Evolutionary conservation across 2,329 filamentous ascomycete genomes (phyloP).

Genomic region (Colletotrichum tamarilloi): DNA sequence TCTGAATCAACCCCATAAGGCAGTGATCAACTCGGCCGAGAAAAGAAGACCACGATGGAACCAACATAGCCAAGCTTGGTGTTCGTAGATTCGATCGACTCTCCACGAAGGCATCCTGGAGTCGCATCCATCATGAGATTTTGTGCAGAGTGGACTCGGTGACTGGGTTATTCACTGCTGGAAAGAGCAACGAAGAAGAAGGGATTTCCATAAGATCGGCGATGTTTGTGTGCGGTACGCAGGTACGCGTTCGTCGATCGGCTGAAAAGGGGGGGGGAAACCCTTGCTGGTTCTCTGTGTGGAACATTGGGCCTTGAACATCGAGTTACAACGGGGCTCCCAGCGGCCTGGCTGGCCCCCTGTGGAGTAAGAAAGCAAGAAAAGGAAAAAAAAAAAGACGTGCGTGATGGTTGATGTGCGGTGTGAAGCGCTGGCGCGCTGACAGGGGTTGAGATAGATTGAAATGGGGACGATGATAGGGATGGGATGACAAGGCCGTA

Average conservation of each 20-base stretch:
- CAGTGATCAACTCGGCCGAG: constrained; percentile 2
- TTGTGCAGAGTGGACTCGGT: constrained; percentile 2
- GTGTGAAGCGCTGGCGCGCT: constrained; percentile 26
- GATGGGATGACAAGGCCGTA: constrained; percentile 15
- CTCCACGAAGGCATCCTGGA: constrained; percentile 23
- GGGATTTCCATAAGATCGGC: constrained; percentile 28
- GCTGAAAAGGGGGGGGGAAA: constrained; percentile 9
- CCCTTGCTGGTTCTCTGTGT: constrained; percentile 4
- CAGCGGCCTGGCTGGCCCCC: constrained; percentile 9
- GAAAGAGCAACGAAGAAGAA: background rate
- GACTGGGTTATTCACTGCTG: background rate
- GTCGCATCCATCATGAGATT: constrained; percentile 6
- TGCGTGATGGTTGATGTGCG: constrained; percentile 20
- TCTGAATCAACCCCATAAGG: background rate
- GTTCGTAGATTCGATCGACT: constrained; percentile 12
- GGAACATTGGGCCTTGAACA: background rate
- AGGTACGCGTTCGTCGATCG: constrained; percentile 12
- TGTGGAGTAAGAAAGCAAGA: background rate
- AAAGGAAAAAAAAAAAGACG: background rate
- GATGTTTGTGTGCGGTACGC: background rate
- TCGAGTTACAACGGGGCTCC: constrained; percentile 5
- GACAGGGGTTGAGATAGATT: constrained; percentile 18
- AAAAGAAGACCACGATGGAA: background rate
- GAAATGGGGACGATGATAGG: background rate
- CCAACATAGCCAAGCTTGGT: constrained; percentile 22